These are phyloP conservation scores for Geosmithia putterillii DNA, from an alignment of 2,329 filamentous ascomycete species.

Conservation along the genomic window DNA sequence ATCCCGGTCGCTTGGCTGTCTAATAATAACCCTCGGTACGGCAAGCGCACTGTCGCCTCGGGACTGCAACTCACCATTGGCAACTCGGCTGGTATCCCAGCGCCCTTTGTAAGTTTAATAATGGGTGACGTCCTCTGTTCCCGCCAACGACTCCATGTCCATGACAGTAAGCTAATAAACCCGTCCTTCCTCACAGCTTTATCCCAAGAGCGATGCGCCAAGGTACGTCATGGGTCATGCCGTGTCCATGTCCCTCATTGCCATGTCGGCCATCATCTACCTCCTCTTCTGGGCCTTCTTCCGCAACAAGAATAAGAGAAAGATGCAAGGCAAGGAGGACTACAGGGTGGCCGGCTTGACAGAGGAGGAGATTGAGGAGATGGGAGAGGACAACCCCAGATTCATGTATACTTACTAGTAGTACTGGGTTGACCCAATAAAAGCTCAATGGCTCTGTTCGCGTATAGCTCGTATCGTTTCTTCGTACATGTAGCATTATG, in stretches of 20 bases:
- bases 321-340: constrained; percentile 14
- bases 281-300: constrained; percentile 18
- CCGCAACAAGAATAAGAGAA: constrained; percentile 20
- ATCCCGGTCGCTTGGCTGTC: constrained; percentile 28
- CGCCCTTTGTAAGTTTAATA: constrained; percentile 30
- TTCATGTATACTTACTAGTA: constrained; percentile 17
- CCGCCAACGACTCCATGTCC: too few relatives aligned
- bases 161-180: constrained; percentile 4
- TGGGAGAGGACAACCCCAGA: constrained; percentile 16
- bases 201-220: constrained; percentile 21
- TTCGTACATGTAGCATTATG: too few relatives aligned
- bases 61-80: constrained; percentile 52
- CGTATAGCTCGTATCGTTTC: too few relatives aligned
- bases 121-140: too few relatives aligned
- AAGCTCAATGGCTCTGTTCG: too few relatives aligned
- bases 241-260: constrained; percentile 32
- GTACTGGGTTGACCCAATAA: too few relatives aligned
- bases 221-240: constrained; percentile 36
- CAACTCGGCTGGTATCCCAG: constrained; percentile 51
- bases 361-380: constrained; percentile 15
- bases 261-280: constrained; percentile 30
- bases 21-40: constrained; percentile 49
- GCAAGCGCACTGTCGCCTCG: constrained; percentile 49
- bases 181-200: constrained; percentile 9
- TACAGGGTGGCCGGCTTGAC: constrained; percentile 12